Percentiles rank a stretch among this genome's conserved stretches.
These are phyloP conservation scores for Aureobasidium sp. DNA, from an alignment of 2,329 filamentous ascomycete genomes.

Conservation along the genomic window DNA sequence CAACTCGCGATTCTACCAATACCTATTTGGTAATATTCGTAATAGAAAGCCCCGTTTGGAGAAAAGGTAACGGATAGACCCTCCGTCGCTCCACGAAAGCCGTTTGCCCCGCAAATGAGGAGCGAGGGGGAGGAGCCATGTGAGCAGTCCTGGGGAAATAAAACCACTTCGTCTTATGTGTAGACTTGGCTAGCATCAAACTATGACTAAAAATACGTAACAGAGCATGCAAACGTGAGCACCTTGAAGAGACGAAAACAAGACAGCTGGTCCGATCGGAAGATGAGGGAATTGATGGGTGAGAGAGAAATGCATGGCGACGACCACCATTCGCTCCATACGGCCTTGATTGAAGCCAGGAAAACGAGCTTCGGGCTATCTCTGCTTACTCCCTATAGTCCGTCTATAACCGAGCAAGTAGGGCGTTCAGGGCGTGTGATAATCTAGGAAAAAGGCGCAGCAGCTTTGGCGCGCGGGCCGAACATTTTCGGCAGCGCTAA, in stretches of 20 bases:
- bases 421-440: constrained; percentile 5
- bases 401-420: neutral
- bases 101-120: constrained; percentile 12
- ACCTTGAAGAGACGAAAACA: neutral
- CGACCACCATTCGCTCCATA: neutral
- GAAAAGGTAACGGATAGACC: neutral
- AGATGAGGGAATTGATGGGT: neutral
- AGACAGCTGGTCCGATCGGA: neutral
- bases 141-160: constrained; percentile 12
- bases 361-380: neutral
- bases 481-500: constrained; percentile 12
- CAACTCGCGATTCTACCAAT: constrained; percentile 4
- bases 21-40: constrained; percentile 15
- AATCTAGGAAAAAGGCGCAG: constrained; percentile 7
- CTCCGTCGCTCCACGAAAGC: constrained; percentile 11
- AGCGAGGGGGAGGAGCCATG: constrained; percentile 8
- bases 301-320: neutral
- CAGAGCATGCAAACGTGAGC: constrained; percentile 4
- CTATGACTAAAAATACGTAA: constrained; percentile 16
- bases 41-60: constrained; percentile 8
- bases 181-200: constrained; percentile 2
- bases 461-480: constrained; percentile 9
- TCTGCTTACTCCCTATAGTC: neutral
- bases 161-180: constrained; percentile 2
- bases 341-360: neutral